Evolutionary conservation across 805 yeast species (phyloP), one percentile per base, ranked within the genome.

Genomic region (Ogataea polymorpha): DNA sequence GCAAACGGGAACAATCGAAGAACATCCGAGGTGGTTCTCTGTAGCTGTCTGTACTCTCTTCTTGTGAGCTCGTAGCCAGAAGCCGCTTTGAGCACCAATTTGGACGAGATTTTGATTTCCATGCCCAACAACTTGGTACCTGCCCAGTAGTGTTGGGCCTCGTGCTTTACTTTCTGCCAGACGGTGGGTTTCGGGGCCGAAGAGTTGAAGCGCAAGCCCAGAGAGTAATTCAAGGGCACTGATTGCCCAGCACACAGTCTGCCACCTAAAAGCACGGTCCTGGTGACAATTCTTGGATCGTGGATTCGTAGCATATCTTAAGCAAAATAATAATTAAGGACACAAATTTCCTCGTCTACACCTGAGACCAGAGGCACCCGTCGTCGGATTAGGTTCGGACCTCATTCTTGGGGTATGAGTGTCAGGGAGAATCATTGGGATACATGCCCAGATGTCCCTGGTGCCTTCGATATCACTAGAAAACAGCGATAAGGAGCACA

Each of bases 101-200:
- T 87, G 35, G 89, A 79, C 0, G 96, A 83, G 28, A 91, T 80
- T 61, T 79, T 83, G 47, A 89, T 74, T 65, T 93, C 99, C 55
- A 84, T 79, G 4, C 97, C 98, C 35, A 91, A 70, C 37, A 93
- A 74, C 64, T 89, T 90, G 6, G 98, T 91, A 32, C 99, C 98
- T 52, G 81, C 84, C 87, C 96, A 88, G 63, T 89, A 89, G 65
- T 91, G 99, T 26, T 79, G 75, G 4, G 82, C 85, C 66, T 86
- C 97, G 56, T 86, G 93, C 62, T 89, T 90, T 41, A 91, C 82
- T 56, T 80, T 82, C 44, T 82, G 85, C 95, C 90, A 82, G n/a
- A 85, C 36, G 1, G 88, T 64, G 34, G 70, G 64, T 56, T 85
- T 84, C 37, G 66, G 61, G 6, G 50, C 53, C 20, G 37, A 21